phyloP scores from a whole-genome alignment of 2,329 filamentous ascomycete genomes.

The Fonsecaea nubica region DNA sequence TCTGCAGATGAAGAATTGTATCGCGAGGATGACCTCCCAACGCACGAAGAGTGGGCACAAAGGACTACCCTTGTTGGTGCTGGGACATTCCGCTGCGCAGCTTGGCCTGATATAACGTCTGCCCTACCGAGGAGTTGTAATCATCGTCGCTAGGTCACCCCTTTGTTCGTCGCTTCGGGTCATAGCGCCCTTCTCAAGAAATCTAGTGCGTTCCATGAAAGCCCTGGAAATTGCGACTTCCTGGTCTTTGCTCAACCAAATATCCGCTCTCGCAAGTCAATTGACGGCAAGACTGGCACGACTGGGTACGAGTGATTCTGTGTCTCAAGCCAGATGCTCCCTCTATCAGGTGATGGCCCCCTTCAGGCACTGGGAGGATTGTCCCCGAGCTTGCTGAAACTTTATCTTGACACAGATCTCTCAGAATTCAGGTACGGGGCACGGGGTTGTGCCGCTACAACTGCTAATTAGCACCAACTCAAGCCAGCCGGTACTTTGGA shows the following conservation, averaged over 20 bases:
- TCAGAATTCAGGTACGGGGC: slow-evolving; percentile 1
- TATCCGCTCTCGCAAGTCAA: background rate
- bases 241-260: slow-evolving; percentile 1
- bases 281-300: background rate
- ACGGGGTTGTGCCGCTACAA: background rate
- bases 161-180: slow-evolving; percentile 5
- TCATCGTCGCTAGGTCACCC: slow-evolving; percentile 6
- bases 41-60: background rate
- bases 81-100: background rate
- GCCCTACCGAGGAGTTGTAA: background rate
- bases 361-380: slow-evolving; percentile 4
- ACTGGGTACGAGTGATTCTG: background rate
- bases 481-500: background rate
- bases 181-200: slow-evolving; percentile 14
- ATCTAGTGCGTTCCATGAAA: slow-evolving; percentile 21
- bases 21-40: background rate
- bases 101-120: slow-evolving; percentile 1
- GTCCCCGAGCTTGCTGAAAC: background rate
- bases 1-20: background rate
- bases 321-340: background rate
- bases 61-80: background rate
- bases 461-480: slow-evolving; percentile 2
- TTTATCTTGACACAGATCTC: slow-evolving; percentile 7
- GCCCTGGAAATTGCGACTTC: slow-evolving; percentile 15
- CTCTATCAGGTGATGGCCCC: background rate